Conservation (phyloP, 1,139 yeast genomes). For the Hanseniaspora uvarum region DNA sequence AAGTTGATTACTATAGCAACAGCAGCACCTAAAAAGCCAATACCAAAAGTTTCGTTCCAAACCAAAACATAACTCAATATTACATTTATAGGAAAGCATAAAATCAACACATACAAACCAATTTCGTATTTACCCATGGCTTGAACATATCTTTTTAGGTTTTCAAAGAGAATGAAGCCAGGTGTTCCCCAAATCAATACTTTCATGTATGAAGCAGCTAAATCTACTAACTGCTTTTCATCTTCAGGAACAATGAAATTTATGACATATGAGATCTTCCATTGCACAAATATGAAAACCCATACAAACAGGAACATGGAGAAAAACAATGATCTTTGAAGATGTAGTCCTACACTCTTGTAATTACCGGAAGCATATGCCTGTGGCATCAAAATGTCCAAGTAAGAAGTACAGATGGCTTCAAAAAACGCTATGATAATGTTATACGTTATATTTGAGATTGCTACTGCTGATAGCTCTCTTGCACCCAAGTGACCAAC, state of each 20-base stretch:
- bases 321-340: slow-evolving; percentile 53
- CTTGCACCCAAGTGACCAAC: slow-evolving; percentile 65
- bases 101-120: slow-evolving; percentile 62
- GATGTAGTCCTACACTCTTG: slow-evolving; percentile 50
- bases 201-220: slow-evolving; percentile 58
- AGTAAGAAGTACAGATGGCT: slow-evolving; percentile 67
- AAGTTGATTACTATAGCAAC: slow-evolving; percentile 60
- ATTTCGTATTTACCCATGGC: slow-evolving; percentile 92
- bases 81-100: slow-evolving; percentile 74
- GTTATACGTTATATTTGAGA: slow-evolving; percentile 81
- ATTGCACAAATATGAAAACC: slow-evolving; percentile 59
- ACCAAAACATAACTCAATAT: slow-evolving; percentile 64
- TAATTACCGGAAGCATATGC: slow-evolving; percentile 65
- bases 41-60: slow-evolving; percentile 53
- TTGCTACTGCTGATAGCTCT: slow-evolving; percentile 70
- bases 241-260: slow-evolving; percentile 45
- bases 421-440: slow-evolving; percentile 76
- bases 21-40: slow-evolving; percentile 66
- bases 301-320: slow-evolving; percentile 43
- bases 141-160: slow-evolving; percentile 70
- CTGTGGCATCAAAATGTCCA: slow-evolving; percentile 81
- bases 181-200: slow-evolving; percentile 70
- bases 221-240: slow-evolving; percentile 44
- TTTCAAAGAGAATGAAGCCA: slow-evolving; percentile 73
- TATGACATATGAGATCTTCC: slow-evolving; percentile 49